phyloP scores from a whole-genome alignment of 2,329 filamentous ascomycete species.

The Elsinoe arachidis region DNA sequence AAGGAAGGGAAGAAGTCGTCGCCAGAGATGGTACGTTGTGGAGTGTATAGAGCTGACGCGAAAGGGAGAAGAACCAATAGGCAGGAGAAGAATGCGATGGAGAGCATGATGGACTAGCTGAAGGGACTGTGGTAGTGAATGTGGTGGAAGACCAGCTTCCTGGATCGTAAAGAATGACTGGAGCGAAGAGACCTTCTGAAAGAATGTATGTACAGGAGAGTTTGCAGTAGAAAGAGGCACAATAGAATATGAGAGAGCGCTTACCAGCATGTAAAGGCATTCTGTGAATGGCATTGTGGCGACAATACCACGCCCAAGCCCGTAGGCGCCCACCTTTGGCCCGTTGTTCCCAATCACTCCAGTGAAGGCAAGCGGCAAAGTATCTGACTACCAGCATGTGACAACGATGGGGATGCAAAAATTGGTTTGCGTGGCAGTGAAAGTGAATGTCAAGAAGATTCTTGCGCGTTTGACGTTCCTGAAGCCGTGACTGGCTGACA shows the following conservation, averaged over 20 bases:
- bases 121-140: neutral
- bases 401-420: neutral
- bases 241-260: neutral
- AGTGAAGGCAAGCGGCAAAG: neutral
- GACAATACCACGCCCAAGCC: slow-evolving; percentile 1
- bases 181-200: neutral
- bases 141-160: slow-evolving; percentile 1
- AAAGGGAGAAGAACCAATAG: slow-evolving; percentile 16
- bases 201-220: neutral
- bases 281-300: slow-evolving; percentile 1
- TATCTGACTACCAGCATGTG: neutral
- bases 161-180: neutral
- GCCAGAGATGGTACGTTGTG: slow-evolving; percentile 23
- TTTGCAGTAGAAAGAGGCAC: neutral
- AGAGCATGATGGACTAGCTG: slow-evolving; percentile 12
- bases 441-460: neutral
- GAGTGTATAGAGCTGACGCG: slow-evolving; percentile 21
- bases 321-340: neutral
- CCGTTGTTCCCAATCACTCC: neutral
- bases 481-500: slow-evolving; percentile 3
- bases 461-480: neutral
- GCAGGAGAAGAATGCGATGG: neutral
- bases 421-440: neutral
- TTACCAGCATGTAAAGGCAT: neutral
- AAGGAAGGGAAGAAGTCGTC: slow-evolving; percentile 38